Percentiles rank a stretch among this genome's conserved stretches.
phyloP scores from a whole-genome alignment of 2,329 filamentous ascomycete species.

The Microascus cirrosus region DNA sequence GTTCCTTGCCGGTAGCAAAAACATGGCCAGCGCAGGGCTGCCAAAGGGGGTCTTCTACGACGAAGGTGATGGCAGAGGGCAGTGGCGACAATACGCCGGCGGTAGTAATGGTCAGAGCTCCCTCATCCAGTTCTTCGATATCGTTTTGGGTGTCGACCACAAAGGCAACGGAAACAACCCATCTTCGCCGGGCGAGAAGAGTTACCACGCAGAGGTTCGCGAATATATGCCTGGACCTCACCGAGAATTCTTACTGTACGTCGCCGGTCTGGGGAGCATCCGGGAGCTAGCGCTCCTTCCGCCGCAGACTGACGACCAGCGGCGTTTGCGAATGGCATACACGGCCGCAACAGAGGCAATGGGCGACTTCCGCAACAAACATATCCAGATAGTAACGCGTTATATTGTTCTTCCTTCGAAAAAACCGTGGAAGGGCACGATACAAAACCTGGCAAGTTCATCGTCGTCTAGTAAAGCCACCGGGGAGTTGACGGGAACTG shows the following conservation, averaged over 20 bases:
- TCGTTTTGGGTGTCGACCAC: constrained; percentile 77
- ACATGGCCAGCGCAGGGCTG: constrained; percentile 77
- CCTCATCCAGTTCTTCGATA: constrained; percentile 85
- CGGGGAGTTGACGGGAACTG: constrained; percentile 63
- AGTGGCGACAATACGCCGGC: constrained; percentile 71
- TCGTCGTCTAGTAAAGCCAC: constrained; percentile 17
- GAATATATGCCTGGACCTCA: constrained; percentile 86
- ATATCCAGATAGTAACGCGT: constrained; percentile 79
- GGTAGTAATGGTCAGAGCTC: constrained; percentile 92
- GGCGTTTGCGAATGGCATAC: constrained; percentile 37
- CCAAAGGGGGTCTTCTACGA: constrained; percentile 80
- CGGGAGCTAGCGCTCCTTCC: constrained; percentile 50
- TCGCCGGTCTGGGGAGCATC: constrained; percentile 62
- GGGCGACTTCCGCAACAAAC: constrained; percentile 66
- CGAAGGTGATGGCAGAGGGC: constrained; percentile 51
- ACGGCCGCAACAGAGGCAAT: constrained; percentile 67
- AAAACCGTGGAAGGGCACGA: constrained; percentile 17
- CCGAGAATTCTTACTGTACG: constrained; percentile 62
- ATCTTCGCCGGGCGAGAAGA: constrained; percentile 15
- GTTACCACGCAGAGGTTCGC: constrained; percentile 58
- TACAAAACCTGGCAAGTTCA: constrained; percentile 32
- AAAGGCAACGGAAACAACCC: constrained; percentile 18
- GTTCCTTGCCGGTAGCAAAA: constrained; percentile 82
- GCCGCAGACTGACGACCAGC: constrained; percentile 41
- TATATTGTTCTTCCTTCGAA: constrained; percentile 79